Base-by-base conservation (phyloP, 2,329 filamentous ascomycete genomes). In the Venturia nashicola region DNA sequence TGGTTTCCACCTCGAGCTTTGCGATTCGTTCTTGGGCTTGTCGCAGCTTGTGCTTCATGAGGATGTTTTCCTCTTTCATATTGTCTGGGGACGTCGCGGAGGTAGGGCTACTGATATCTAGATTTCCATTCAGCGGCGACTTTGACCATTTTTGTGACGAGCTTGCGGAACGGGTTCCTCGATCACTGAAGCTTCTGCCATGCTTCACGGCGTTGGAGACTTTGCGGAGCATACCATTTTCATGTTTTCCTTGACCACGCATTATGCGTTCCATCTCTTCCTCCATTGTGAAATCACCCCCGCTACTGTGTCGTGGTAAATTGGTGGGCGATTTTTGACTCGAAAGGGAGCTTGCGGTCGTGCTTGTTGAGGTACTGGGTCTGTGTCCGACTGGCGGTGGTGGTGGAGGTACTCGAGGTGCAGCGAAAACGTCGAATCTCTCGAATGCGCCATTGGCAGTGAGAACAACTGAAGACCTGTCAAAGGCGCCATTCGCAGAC, bases 141-240 rank as follows among this genome's bases (percentile, higher is more conserved):
- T 74, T 71, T 42, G 57, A 48, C 18, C 69, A 69, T 61, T 71
- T 68, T 46, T 66, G 65, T 59, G 72, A 72, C 20, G 70, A 72
- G 65, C 60, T 43, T 42, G 43, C 63, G 42, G 65, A 66, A n/a
- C 60, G 61, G 16, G 73, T 69, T 27, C 76, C 76, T 57, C 77
- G 73, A 67, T 89, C 85, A 73, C 92, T 97, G 74, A 86, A 90
- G 72, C 90, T 96, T 67, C 94, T 87, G 63, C 91, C 91, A 75
- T 97, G 94, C 67, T 91, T 90, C 65, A 97, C 91, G 61, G 90
- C 92, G 72, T 96, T 96, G 8, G 94, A 97, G 48, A 97, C 89
- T 62, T 91, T 86, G 65, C 90, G 89, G 67, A 97, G 79, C 66
- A 97, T 89, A 0, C 90, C 93, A 65, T 65, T 65, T 61, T 68